A percentile compares a stretch with the other conserved stretches of the same genome.
These are phyloP conservation scores for Metschnikowia amazonensis DNA, from an alignment of 805 yeast species.

Conservation along the genomic window DNA sequence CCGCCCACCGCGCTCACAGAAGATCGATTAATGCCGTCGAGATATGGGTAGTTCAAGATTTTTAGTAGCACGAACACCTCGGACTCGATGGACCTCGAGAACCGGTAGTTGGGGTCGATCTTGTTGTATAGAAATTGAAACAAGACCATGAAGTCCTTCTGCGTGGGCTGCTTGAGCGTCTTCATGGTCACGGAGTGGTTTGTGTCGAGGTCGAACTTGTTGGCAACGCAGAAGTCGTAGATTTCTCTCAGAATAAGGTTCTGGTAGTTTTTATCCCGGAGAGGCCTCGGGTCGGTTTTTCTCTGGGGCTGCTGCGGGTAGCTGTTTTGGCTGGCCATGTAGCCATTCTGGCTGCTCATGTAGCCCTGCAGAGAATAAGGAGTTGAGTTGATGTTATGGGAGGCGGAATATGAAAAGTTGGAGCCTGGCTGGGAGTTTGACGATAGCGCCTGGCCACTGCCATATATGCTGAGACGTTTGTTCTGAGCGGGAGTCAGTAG, in stretches of 20 bases:
- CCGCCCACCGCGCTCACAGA: constrained; percentile 92
- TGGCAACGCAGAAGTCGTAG: constrained; percentile 55
- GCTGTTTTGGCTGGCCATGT: constrained; percentile 1
- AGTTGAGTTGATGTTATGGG: constrained; percentile 5
- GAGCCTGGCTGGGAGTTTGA: constrained; percentile 5
- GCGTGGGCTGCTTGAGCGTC: constrained; percentile 74
- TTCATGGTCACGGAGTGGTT: constrained; percentile 63
- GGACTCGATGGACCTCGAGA: constrained; percentile 63
- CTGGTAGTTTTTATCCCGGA: constrained; percentile 70
- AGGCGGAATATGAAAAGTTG: background rate
- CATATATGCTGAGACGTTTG: constrained; percentile 15
- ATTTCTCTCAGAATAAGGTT: constrained; percentile 62
- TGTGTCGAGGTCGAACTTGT: constrained; percentile 72
- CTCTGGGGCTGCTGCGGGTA: background rate
- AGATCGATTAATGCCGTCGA: constrained; percentile 75
- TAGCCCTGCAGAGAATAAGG: constrained; percentile 10
- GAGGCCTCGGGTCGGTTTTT: constrained; percentile 64
- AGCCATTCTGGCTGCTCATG: constrained; percentile 2
- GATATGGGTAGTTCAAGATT: constrained; percentile 69
- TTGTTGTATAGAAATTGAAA: constrained; percentile 77
- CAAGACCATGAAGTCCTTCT: constrained; percentile 73
- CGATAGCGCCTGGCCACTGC: constrained; percentile 1
- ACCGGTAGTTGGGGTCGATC: constrained; percentile 75
- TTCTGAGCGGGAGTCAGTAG: constrained; percentile 35
- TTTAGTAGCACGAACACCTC: constrained; percentile 70